Base-by-base conservation (phyloP, 108 stramenopile genomes). In the Skeletonema costatum region DNA sequence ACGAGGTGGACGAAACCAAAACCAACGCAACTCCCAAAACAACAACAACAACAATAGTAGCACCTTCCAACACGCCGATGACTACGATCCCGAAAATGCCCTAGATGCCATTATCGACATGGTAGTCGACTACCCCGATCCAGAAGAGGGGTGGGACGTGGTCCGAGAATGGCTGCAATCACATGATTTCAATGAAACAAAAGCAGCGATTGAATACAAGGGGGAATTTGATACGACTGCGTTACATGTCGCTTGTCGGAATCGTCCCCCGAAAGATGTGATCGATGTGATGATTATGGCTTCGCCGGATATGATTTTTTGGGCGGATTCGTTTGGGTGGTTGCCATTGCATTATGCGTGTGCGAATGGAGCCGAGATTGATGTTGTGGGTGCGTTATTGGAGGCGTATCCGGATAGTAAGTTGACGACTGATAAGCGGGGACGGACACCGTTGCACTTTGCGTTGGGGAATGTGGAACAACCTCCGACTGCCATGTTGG, bases 291-390 rank as follows among this genome's bases (percentile, higher is more conserved):
- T 95, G 31, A 67, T 92, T 0, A 68, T 70, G 25, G 80, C 81
- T 16, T 84, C 85, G 3, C 84, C 88, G 0, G 90, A 94, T 53
- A 87, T 85, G 61, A 80, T 68, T 2, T 51, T 68, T 29, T 91
- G 89, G 89, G 69, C 68, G 11, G 94, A 95, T 73, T 63, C 56
- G 56, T 86, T 90, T 73, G 88, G 89, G 0, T 90, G 90, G 90
- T 62, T 92, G 59, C 93, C 93, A 4, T 65, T 95, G 56, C 93
- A 95, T 73, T 89, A 90, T 62, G 91, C 91, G 0, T 89, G 90
- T 75, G 90, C 88, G 46, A 89, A 92, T 46, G 93, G 93, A 11
- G 90, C 87, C 8, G 75, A 77, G 29, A 78, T 84, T 1, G 91
- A 83, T 41, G 90, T 92, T 0, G 62, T 90, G 13, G 29, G 78